Evolutionary conservation across 2,329 filamentous ascomycete genomes (phyloP).

Genomic region (Trichoderma polysporum): DNA sequence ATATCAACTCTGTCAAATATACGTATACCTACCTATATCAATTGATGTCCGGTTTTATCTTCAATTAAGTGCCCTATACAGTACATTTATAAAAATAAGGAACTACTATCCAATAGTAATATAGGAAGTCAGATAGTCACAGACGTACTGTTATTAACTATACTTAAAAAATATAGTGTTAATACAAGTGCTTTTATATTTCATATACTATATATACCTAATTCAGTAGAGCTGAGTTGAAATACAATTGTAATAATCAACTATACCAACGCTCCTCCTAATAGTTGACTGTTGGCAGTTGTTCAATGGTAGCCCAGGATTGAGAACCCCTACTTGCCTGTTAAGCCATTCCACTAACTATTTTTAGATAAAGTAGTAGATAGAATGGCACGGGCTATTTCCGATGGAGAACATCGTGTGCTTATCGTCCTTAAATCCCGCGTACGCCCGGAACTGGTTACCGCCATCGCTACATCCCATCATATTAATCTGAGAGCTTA

Average conservation of each 20-base stretch:
- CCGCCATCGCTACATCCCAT: slow-evolving; percentile 7
- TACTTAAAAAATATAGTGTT: no score
- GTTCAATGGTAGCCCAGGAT: neutral
- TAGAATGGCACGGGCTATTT: slow-evolving; percentile 1
- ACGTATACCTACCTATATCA: no score
- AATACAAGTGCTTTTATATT: no score
- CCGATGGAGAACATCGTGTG: neutral
- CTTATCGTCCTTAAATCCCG: slow-evolving; percentile 4
- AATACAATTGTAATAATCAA: neutral
- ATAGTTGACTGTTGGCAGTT: slow-evolving; percentile 1
- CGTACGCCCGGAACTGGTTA: slow-evolving; percentile 8
- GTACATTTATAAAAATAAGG: no score
- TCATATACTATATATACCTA: neutral
- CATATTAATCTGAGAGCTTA: neutral
- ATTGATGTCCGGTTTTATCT: no score
- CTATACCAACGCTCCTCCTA: neutral
- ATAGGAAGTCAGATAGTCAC: no score
- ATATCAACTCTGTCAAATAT: no score
- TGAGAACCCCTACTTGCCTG: neutral
- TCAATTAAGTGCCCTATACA: no score
- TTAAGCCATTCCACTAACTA: neutral
- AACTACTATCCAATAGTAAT: no score
- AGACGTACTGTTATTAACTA: no score
- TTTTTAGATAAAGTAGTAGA: slow-evolving; percentile 3
- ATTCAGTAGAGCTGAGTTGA: neutral